Percentiles rank a stretch among this genome's conserved stretches.
These are phyloP conservation scores for Pneumocystis wakefieldiae DNA, from an alignment of 1,139 yeast species.

Conservation along the genomic window DNA sequence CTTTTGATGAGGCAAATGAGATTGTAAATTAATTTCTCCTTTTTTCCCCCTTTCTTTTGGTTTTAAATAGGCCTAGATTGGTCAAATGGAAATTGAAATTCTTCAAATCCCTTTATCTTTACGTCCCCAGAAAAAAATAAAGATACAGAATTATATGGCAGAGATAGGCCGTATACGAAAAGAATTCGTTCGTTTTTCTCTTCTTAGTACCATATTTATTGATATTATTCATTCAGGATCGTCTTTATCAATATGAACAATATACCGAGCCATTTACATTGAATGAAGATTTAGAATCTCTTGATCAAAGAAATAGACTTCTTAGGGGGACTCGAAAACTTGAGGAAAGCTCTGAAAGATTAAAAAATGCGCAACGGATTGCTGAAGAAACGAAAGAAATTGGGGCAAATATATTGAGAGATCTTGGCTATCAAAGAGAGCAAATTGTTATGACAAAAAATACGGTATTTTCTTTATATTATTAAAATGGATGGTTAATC, in stretches of 20 bases:
- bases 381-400: slow-evolving; percentile 86
- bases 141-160: slow-evolving; percentile 50
- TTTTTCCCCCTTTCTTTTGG: neutral
- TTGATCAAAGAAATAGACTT: slow-evolving; percentile 68
- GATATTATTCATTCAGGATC: slow-evolving; percentile 53
- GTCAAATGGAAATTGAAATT: slow-evolving; percentile 62
- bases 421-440: slow-evolving; percentile 83
- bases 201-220: slow-evolving; percentile 8
- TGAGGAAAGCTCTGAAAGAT: slow-evolving; percentile 68
- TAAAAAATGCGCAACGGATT: slow-evolving; percentile 74
- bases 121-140: slow-evolving; percentile 53
- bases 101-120: slow-evolving; percentile 62
- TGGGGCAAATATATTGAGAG: slow-evolving; percentile 82
- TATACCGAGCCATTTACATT: slow-evolving; percentile 15
- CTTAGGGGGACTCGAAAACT: slow-evolving; percentile 65
- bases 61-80: slow-evolving; percentile 3
- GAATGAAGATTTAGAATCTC: slow-evolving; percentile 31
- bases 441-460: slow-evolving; percentile 69
- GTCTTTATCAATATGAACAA: slow-evolving; percentile 43
- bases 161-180: slow-evolving; percentile 14
- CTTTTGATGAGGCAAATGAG: slow-evolving; percentile 66
- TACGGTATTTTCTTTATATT: slow-evolving; percentile 8
- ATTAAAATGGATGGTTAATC: slow-evolving; percentile 32
- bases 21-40: slow-evolving; percentile 26
- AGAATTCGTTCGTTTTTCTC: slow-evolving; percentile 4